Conservation (phyloP, 352 stramenopile genomes). For the Pythium vanterpoolii region DNA sequence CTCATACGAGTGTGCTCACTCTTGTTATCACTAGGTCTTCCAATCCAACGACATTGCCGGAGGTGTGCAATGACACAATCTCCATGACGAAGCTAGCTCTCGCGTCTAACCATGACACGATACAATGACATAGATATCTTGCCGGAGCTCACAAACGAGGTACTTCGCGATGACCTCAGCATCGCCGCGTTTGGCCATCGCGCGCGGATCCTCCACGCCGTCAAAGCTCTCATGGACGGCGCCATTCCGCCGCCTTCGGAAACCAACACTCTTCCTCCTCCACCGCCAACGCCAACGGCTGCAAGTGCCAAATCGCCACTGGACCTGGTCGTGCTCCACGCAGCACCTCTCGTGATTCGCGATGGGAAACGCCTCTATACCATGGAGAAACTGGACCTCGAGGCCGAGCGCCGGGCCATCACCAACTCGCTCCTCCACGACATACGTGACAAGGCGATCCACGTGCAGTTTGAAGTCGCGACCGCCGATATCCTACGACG, state of each 20-base stretch:
- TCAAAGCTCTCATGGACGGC: conserved; percentile 38
- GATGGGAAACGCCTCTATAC: conserved; percentile 69
- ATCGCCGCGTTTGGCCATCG: conserved; percentile 60
- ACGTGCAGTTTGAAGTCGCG: conserved; percentile 74
- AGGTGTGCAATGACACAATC: conserved; percentile 16
- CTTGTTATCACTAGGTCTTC: conserved; percentile 14
- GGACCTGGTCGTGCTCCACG: conserved; percentile 78
- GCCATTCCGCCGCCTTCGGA: not conserved
- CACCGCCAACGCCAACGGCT: not conserved
- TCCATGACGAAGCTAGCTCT: not conserved
- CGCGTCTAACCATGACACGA: conserved; percentile 34
- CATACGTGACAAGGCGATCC: conserved; percentile 69
- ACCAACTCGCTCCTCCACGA: conserved; percentile 64
- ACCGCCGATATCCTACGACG: conserved; percentile 67
- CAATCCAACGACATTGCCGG: conserved; percentile 24
- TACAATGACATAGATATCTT: conserved; percentile 67
- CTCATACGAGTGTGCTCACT: not conserved
- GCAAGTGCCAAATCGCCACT: conserved; percentile 56
- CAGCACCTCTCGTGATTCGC: conserved; percentile 78
- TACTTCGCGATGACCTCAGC: conserved; percentile 59
- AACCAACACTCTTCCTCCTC: not conserved
- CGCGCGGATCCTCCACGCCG: conserved; percentile 49
- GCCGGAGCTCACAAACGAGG: conserved; percentile 55
- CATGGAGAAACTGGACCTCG: conserved; percentile 83
- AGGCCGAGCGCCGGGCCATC: conserved; percentile 68